Conservation (phyloP, 176 grass and related monocot genomes). For the Hordeum marinum region DNA sequence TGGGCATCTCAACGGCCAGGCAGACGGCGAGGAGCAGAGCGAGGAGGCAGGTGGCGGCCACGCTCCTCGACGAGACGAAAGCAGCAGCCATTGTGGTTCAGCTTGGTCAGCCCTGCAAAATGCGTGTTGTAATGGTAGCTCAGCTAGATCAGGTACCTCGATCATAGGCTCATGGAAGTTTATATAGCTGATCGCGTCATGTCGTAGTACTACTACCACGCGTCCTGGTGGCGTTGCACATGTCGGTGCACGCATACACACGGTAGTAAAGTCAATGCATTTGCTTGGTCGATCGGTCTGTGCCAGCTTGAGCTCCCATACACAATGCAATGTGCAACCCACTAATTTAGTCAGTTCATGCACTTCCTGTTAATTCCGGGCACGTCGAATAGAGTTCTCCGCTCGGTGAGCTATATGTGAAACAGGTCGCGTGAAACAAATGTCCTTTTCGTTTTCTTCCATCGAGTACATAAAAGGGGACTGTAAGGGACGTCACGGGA, state of each 20-base stretch:
- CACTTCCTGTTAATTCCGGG: neutral
- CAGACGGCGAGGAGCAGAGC: slow-evolving; percentile 8
- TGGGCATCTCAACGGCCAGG: neutral
- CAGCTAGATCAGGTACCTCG: neutral
- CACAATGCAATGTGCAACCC: neutral
- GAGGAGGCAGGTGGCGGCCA: slow-evolving; percentile 18
- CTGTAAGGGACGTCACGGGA: no score
- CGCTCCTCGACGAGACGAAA: neutral
- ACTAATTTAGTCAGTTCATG: neutral
- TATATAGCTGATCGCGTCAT: neutral
- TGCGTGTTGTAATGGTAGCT: neutral
- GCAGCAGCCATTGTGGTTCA: neutral
- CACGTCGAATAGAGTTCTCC: neutral
- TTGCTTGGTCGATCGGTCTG: neutral
- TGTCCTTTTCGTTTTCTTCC: no score
- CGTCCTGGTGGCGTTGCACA: neutral
- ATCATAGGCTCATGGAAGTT: neutral
- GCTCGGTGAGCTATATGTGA: neutral
- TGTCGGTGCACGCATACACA: neutral
- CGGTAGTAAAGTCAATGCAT: neutral
- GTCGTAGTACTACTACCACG: no score
- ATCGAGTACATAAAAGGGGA: no score
- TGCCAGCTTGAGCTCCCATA: neutral
- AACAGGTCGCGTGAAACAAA: neutral
- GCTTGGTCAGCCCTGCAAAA: neutral